Evolutionary conservation across 2,329 filamentous ascomycete genomes (phyloP).

Genomic region (Paracoccidioides lutzii): DNA sequence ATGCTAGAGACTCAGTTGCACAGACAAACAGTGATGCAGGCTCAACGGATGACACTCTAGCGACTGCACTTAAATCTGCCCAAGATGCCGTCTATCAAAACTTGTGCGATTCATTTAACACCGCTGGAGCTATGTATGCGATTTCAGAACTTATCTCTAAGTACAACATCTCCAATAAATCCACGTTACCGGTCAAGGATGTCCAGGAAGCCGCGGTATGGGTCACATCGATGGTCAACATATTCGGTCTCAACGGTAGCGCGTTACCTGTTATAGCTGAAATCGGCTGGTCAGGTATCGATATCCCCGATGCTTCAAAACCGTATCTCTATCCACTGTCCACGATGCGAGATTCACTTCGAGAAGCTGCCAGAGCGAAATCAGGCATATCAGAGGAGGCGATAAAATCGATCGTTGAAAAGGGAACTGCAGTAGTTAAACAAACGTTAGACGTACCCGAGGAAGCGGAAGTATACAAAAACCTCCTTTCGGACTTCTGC

Average conservation of each 20-base stretch:
- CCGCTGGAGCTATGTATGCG: slow-evolving; percentile 62
- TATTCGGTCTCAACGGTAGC: slow-evolving; percentile 57
- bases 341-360: slow-evolving; percentile 44
- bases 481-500: slow-evolving; percentile 34
- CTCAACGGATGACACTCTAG: slow-evolving; percentile 31
- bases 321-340: slow-evolving; percentile 49
- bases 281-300: slow-evolving; percentile 54
- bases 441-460: slow-evolving; percentile 9
- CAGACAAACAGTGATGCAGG: slow-evolving; percentile 15
- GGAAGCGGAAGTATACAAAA: slow-evolving; percentile 33
- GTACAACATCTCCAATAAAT: slow-evolving; percentile 49
- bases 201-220: slow-evolving; percentile 53
- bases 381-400: slow-evolving; percentile 28
- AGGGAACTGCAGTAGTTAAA: slow-evolving; percentile 10
- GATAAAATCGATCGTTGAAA: slow-evolving; percentile 28
- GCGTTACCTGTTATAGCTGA: slow-evolving; percentile 23
- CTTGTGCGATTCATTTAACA: slow-evolving; percentile 78
- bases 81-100: slow-evolving; percentile 49
- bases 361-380: slow-evolving; percentile 42
- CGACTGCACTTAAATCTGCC: slow-evolving; percentile 38
- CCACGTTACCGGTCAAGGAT: slow-evolving; percentile 34
- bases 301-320: slow-evolving; percentile 47
- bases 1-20: slow-evolving; percentile 37
- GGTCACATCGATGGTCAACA: slow-evolving; percentile 71
- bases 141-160: slow-evolving; percentile 66